These are phyloP conservation scores for Cladophialophora immunda DNA, from an alignment of 2,329 filamentous ascomycete species.

Conservation along the genomic window DNA sequence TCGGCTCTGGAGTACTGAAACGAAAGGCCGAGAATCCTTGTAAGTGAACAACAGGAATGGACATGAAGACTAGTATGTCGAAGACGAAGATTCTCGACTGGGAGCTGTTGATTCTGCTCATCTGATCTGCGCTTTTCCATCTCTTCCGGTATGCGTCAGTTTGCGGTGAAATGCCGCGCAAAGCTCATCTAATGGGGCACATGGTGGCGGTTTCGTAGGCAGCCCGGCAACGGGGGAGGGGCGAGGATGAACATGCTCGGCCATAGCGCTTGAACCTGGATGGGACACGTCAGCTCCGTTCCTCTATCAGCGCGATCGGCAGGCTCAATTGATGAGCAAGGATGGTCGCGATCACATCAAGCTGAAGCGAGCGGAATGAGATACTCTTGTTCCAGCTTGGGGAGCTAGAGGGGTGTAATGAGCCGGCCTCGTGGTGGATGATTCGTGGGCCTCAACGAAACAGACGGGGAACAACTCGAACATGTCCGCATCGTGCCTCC, in stretches of 20 bases:
- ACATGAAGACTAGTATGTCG: not conserved
- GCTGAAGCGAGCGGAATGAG: not conserved
- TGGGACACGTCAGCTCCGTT: not conserved
- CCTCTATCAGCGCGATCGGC: not conserved
- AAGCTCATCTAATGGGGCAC: not conserved
- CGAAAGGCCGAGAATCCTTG: not conserved
- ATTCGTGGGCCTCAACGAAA: not conserved
- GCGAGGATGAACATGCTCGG: not conserved
- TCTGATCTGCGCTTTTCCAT: not conserved
- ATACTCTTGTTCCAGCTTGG: not conserved
- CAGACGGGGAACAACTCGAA: not conserved
- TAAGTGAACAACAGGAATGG: not conserved
- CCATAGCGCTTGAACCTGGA: not conserved
- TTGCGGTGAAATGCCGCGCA: not conserved
- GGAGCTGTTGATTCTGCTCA: not conserved
- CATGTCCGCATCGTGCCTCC: not conserved
- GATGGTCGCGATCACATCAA: constrained; percentile 4
- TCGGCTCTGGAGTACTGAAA: not conserved
- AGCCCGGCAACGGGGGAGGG: not conserved
- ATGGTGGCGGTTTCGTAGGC: not conserved
- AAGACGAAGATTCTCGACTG: not conserved
- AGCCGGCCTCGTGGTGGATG: not conserved
- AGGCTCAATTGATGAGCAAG: constrained; percentile 2
- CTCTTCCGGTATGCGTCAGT: not conserved
- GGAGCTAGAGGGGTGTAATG: not conserved